These are phyloP conservation scores for Aspergillus tamarii DNA, from an alignment of 2,329 filamentous ascomycete genomes.

Conservation along the genomic window DNA sequence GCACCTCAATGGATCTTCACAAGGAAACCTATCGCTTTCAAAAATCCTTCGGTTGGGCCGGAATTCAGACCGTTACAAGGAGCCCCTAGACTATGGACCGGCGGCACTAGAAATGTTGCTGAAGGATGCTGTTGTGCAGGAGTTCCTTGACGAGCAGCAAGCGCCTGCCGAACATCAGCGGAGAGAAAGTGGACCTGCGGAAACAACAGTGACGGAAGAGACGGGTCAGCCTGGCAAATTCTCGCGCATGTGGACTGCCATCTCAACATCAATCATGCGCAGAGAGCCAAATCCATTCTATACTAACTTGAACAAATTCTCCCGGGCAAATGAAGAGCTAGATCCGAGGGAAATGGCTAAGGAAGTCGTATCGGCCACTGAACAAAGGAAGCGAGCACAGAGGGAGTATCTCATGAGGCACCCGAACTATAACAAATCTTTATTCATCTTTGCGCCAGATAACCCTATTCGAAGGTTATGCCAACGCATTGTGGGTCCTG, in stretches of 20 bases:
- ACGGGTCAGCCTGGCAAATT: slow-evolving; percentile 61
- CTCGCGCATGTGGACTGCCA: slow-evolving; percentile 63
- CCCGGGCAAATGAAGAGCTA: slow-evolving; percentile 72
- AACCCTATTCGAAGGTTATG: slow-evolving; percentile 81
- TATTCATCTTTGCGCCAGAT: slow-evolving; percentile 80
- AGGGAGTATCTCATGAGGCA: slow-evolving; percentile 85
- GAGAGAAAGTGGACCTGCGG: slow-evolving; percentile 33
- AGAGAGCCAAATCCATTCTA: slow-evolving; percentile 95
- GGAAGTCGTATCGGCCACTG: slow-evolving; percentile 82
- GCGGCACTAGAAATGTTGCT: slow-evolving; percentile 94
- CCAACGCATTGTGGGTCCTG: slow-evolving; percentile 87
- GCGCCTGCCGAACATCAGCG: slow-evolving; percentile 31
- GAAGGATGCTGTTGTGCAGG: slow-evolving; percentile 91
- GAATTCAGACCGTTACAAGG: slow-evolving; percentile 66
- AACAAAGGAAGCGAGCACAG: slow-evolving; percentile 83
- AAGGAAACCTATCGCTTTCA: slow-evolving; percentile 67
- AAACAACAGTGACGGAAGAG: slow-evolving; percentile 37
- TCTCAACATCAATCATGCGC: slow-evolving; percentile 61
- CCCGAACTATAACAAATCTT: slow-evolving; percentile 87
- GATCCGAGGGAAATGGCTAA: slow-evolving; percentile 88
- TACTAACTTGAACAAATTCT: slow-evolving; percentile 69
- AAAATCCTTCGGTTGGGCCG: slow-evolving; percentile 65
- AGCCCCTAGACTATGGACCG: slow-evolving; percentile 88
- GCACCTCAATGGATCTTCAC: slow-evolving; percentile 71
- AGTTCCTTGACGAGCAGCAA: slow-evolving; percentile 82